Evolutionary conservation across 768 basidiomycete species (phyloP), one percentile per base, ranked within the genome.

Genomic region (Piloderma croceum): DNA sequence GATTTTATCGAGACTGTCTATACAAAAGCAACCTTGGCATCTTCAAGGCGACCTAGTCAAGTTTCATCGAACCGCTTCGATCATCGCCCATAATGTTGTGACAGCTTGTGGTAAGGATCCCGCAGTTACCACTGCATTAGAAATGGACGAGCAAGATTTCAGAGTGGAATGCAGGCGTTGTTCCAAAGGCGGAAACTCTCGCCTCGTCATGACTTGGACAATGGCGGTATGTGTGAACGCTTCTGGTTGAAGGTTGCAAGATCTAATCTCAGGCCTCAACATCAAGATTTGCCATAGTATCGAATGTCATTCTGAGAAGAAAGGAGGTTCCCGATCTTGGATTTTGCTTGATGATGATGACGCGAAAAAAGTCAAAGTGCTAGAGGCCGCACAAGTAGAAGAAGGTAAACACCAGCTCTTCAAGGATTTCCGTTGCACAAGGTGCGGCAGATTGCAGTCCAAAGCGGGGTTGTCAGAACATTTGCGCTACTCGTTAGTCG

Each of bases 401-500:
- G n/a, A n/a, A n/a, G n/a, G n/a, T n/a, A n/a, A n/a, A n/a, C n/a
- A n/a, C n/a, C n/a, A n/a, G n/a, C n/a, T n/a, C n/a, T n/a, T n/a
- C n/a, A n/a, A n/a, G n/a, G n/a, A n/a, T n/a, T n/a, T n/a, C n/a
- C n/a, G n/a, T n/a, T n/a, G n/a, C n/a, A n/a, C n/a, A n/a, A n/a
- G n/a, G n/a, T 29, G 27, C 27, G 27, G 10, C 9, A 9, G 27
- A 9, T 29, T 74, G 23, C 62, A 92, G 25, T 69, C 92, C 15
- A 68, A 75, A 44, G 76, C 77, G 1, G 90, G 90, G 4, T 87
- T 89, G 1, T 65, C 89, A 11, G 90, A 92, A 17, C 90, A 93
- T 58, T 65, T 85, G 7, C 71, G 90, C 41, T 90, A 93, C 57
- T 56, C 61, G 1, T 68, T 91, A 33, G 90, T 27, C 17, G 23